Conservation (phyloP, 257 asterid genomes). For the Nicotiana tomentosiformis region DNA sequence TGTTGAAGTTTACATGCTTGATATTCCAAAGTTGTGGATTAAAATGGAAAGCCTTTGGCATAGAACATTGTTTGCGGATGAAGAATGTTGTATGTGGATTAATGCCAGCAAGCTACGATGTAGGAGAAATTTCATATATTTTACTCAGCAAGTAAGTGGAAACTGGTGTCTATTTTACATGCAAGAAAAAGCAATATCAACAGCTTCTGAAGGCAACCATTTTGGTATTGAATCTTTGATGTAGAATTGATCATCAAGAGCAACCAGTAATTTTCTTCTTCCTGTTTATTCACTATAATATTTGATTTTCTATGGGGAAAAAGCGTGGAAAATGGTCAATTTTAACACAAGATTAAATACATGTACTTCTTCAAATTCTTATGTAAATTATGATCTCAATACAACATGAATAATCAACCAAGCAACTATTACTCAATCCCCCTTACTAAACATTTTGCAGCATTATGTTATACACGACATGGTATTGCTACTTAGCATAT, state of each 20-base stretch:
- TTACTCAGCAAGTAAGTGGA: slow-evolving; percentile 9
- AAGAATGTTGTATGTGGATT: slow-evolving; percentile 19
- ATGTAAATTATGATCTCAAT: background rate
- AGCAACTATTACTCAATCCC: too few relatives aligned
- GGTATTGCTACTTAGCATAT: too few relatives aligned
- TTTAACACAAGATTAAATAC: background rate
- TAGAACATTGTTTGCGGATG: slow-evolving; percentile 25
- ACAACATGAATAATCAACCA: too few relatives aligned
- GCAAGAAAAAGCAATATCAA: slow-evolving; percentile 14
- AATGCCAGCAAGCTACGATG: slow-evolving; percentile 20
- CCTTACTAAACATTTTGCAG: too few relatives aligned
- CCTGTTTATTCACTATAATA: background rate
- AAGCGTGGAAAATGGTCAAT: background rate
- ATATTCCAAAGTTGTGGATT: background rate
- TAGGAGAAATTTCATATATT: slow-evolving; percentile 24
- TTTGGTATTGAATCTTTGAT: background rate
- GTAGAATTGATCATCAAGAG: background rate
- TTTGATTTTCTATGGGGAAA: background rate
- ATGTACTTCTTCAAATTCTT: background rate
- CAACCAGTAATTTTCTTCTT: background rate
- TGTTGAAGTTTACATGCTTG: slow-evolving; percentile 27
- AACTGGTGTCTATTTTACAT: slow-evolving; percentile 28
- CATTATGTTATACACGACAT: too few relatives aligned
- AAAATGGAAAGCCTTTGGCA: slow-evolving; percentile 20
- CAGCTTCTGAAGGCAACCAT: background rate